A percentile compares a stretch with the other conserved stretches of the same genome.
These are phyloP conservation scores for Aspergillus ochraceoroseus DNA, from an alignment of 2,329 filamentous ascomycete genomes.

Conservation along the genomic window DNA sequence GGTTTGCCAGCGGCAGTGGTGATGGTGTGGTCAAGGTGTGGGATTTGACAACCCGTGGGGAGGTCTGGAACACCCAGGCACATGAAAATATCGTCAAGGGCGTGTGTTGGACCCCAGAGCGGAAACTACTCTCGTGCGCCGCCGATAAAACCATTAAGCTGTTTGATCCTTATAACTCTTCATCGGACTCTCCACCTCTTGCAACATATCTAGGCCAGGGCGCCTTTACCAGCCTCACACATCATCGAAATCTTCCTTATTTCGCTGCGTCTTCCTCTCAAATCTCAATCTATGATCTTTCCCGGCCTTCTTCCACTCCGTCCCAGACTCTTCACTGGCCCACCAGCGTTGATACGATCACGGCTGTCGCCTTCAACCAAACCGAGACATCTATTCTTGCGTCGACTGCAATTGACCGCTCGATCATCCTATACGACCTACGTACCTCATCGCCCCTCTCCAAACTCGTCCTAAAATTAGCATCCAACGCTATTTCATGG, in stretches of 20 bases:
- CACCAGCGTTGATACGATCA: conserved; percentile 84
- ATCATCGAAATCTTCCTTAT: conserved; percentile 70
- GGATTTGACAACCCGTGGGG: conserved; percentile 68
- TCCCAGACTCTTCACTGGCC: conserved; percentile 84
- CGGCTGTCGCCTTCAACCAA: conserved; percentile 81
- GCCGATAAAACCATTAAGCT: conserved; percentile 83
- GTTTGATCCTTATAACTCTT: conserved; percentile 79
- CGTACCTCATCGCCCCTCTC: conserved; percentile 77
- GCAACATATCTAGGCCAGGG: conserved; percentile 79
- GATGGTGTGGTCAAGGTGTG: conserved; percentile 94
- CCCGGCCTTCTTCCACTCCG: conserved; percentile 68
- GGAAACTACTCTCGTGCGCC: conserved; percentile 80
- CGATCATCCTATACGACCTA: conserved; percentile 85
- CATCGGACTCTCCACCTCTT: conserved; percentile 63
- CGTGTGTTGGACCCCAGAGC: conserved; percentile 80
- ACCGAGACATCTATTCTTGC: conserved; percentile 87
- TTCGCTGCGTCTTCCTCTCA: conserved; percentile 73
- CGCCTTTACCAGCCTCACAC: conserved; percentile 77
- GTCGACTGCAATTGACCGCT: conserved; percentile 78
- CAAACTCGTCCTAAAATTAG: conserved; percentile 74
- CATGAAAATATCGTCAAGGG: conserved; percentile 94
- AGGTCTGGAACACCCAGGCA: conserved; percentile 72
- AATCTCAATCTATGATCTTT: conserved; percentile 85
- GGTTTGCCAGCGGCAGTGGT: conserved; percentile 76
- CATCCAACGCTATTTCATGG: conserved; percentile 80